A percentile compares a stretch with the other conserved stretches of the same genome.
Conservation (phyloP, 2,329 filamentous ascomycete species). For the Fusarium tuaranense region DNA sequence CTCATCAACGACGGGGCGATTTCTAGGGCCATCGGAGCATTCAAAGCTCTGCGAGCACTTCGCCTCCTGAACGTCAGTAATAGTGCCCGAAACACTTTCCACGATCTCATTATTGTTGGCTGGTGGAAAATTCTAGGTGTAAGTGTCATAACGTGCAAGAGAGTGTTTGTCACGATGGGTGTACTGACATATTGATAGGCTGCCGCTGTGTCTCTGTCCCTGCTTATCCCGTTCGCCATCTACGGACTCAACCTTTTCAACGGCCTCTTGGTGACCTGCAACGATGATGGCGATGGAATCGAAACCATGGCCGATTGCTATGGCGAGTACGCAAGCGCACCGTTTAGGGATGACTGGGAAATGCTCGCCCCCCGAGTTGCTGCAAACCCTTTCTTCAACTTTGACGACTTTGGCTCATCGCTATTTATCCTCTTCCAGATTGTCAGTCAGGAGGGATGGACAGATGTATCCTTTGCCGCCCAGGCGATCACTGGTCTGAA, state of each 20-base stretch:
- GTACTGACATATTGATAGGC: constrained; percentile 59
- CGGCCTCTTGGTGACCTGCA: constrained; percentile 83
- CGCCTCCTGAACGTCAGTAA: constrained; percentile 95
- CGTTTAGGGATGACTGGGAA: constrained; percentile 80
- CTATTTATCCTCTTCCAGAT: constrained; percentile 99
- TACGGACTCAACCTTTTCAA: constrained; percentile 95
- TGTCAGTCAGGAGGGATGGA: constrained; percentile 98
- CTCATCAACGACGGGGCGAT: constrained; percentile 85
- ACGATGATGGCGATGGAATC: constrained; percentile 67
- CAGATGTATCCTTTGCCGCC: constrained; percentile 87
- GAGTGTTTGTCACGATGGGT: not conserved
- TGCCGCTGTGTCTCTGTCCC: constrained; percentile 91
- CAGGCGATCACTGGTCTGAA: constrained; percentile 84
- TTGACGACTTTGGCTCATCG: constrained; percentile 93
- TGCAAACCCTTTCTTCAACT: constrained; percentile 86
- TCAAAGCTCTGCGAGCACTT: constrained; percentile 94
- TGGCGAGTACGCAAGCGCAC: constrained; percentile 81
- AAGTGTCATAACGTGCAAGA: constrained; percentile 50
- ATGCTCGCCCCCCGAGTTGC: constrained; percentile 86
- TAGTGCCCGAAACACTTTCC: constrained; percentile 94
- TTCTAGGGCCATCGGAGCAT: constrained; percentile 91
- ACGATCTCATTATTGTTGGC: constrained; percentile 93
- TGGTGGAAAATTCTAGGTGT: constrained; percentile 93
- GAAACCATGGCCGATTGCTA: constrained; percentile 79
- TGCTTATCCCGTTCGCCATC: constrained; percentile 96